Evolutionary conservation across 805 yeast species (phyloP).

Genomic region (Geotrichum ghanense): DNA sequence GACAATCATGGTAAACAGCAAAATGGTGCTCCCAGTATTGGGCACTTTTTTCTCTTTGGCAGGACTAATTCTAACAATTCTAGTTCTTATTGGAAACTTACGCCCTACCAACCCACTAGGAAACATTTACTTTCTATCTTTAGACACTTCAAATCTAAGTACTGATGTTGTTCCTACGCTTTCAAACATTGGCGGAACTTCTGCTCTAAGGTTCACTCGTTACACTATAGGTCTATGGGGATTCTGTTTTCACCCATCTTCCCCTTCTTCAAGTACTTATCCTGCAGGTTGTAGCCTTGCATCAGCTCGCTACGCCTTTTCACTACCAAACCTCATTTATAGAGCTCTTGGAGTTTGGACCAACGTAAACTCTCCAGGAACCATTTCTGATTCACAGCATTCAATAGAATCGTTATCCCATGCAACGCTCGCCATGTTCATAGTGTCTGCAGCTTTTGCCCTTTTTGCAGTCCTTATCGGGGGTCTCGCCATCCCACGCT

Average conservation of each 20-base stretch:
- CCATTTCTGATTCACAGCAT: not conserved
- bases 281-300: not conserved
- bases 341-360: not conserved
- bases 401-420: not conserved
- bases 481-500: not conserved
- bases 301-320: not conserved
- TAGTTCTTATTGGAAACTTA: not conserved
- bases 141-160: not conserved
- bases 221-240: slow-evolving; percentile 1
- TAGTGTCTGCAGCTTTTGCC: not conserved
- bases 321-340: not conserved
- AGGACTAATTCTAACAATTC: not conserved
- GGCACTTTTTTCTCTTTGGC: not conserved
- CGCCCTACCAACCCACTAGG: not conserved
- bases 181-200: not conserved
- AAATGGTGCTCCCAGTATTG: not conserved
- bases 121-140: not conserved
- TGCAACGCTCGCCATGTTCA: not conserved
- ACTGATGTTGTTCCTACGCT: not conserved
- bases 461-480: not conserved
- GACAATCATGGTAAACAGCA: no score
- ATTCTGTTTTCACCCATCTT: not conserved
- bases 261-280: no score
- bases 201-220: not conserved
- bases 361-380: not conserved